Base-by-base conservation (phyloP, 495 filamentous ascomycete genomes). In the Penicillium angulare region DNA sequence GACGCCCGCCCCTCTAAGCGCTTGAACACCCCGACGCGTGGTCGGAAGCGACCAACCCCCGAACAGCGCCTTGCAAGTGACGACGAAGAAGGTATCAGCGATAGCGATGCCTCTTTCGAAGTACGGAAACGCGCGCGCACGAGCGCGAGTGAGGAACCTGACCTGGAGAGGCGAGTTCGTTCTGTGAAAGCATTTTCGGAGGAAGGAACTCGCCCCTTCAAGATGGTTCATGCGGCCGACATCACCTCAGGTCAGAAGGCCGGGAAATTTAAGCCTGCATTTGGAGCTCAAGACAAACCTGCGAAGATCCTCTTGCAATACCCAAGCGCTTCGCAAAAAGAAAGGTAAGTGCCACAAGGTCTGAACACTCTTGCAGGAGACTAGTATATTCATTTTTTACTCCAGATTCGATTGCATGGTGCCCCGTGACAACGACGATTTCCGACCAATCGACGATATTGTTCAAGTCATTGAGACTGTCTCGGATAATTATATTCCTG, bases 381-480 rank as follows among this genome's bases (percentile, higher is more conserved):
- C 47, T 51, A 52, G 47, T 23, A 48, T n/a, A 27, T n/a, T 43
- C 42, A 17, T 36, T 22, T 41, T 47, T 9, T 33, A 41, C 7
- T 36, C 44, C 59, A 89, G 87, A 55, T 97, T 90, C 60, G 77
- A 92, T 48, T 81, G 92, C 7, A 86, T 92, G 24, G 79, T 79
- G 44, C 85, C 88, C 13, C 83, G 82, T 51, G 88, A 93, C 33
- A 81, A 74, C 24, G 79, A 86, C 47, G 83, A 93, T 58, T 96
- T 96, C 71, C 85, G 89, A 54, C 86, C 91, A 5, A 69, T 92
- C 48, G 81, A 86, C 57, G 93, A 97, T 55, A 96, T 97, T 52
- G 75, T 86, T 46, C 79, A 86, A 41, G 86, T 89, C 12, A 83
- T 96, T 40, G 82, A 90, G 49, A 78, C 79, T 21, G 85, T 96